Conservation (phyloP, 352 stramenopile species). For the Globisporangium emineosum region DNA sequence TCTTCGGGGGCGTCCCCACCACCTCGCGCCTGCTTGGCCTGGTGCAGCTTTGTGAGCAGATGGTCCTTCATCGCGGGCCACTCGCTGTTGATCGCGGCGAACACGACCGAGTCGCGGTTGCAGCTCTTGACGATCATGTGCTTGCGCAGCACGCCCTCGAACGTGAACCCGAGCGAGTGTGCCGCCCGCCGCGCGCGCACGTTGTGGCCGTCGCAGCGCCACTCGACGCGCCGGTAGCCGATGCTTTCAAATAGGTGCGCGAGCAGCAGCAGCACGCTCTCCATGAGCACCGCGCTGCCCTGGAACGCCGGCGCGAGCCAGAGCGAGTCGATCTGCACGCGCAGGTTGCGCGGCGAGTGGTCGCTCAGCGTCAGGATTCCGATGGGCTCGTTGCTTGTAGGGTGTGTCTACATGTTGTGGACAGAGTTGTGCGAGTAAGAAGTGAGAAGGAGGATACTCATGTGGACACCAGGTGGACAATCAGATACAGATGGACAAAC, state of each 20-base stretch:
- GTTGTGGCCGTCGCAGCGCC: slow-evolving; percentile 85
- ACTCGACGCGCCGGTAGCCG: slow-evolving; percentile 86
- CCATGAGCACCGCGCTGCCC: slow-evolving; percentile 37
- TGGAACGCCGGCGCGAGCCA: slow-evolving; percentile 85
- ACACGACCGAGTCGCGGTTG: slow-evolving; percentile 85
- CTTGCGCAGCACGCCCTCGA: slow-evolving; percentile 88
- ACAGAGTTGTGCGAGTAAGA: background rate
- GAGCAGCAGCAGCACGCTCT: slow-evolving; percentile 72
- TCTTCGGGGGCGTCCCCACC: background rate
- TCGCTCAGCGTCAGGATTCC: slow-evolving; percentile 75
- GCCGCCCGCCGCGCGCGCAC: slow-evolving; percentile 72
- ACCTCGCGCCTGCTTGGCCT: slow-evolving; percentile 9
- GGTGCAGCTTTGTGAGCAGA: slow-evolving; percentile 41
- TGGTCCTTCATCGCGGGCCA: slow-evolving; percentile 73
- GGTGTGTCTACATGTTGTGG: slow-evolving; percentile 34
- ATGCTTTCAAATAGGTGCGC: slow-evolving; percentile 55
- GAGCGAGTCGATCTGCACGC: slow-evolving; percentile 71
- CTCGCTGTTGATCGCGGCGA: slow-evolving; percentile 86
- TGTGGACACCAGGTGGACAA: background rate
- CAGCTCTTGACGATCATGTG: slow-evolving; percentile 81
- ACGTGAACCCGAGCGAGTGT: slow-evolving; percentile 80
- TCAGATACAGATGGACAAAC: background rate
- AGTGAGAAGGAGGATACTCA: background rate
- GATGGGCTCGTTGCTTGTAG: slow-evolving; percentile 42
- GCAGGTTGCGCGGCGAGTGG: slow-evolving; percentile 78